phyloP scores from a whole-genome alignment of 2,329 filamentous ascomycete genomes.

The Ascochyta viciae-villosae region DNA sequence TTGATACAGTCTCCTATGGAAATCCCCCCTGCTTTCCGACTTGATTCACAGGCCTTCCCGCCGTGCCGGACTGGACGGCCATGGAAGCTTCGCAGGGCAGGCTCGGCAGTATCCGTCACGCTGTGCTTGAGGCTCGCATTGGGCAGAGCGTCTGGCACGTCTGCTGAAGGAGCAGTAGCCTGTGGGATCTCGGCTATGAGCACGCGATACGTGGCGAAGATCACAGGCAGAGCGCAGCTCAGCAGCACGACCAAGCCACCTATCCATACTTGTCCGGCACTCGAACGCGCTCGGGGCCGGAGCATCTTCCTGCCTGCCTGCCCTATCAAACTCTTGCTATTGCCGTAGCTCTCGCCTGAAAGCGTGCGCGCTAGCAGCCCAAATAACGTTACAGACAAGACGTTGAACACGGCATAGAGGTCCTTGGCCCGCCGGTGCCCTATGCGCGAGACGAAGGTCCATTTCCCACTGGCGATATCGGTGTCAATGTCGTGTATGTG shows the following conservation, averaged over 20 bases:
- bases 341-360: conserved; percentile 3
- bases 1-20: conserved; percentile 8
- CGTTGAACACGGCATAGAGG: conserved; percentile 8
- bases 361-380: conserved; percentile 2
- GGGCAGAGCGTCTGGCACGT: not conserved
- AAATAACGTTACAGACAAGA: conserved; percentile 4
- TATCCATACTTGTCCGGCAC: conserved; percentile 4
- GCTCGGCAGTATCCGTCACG: not conserved
- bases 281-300: not conserved
- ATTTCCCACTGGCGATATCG: conserved; percentile 2
- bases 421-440: conserved; percentile 8
- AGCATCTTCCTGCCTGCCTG: conserved; percentile 2
- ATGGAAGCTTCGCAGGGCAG: not conserved
- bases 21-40: conserved; percentile 1
- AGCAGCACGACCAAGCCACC: conserved; percentile 7
- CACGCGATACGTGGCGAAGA: conserved; percentile 4
- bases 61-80: not conserved
- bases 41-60: not conserved
- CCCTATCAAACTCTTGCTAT: conserved; percentile 4
- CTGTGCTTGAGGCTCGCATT: too few species aligned
- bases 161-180: not conserved
- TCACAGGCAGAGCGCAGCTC: conserved; percentile 10
- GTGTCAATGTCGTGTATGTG: conserved; percentile 3
- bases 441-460: conserved; percentile 11
- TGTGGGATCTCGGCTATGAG: conserved; percentile 5